A percentile compares a stretch with the other conserved stretches of the same genome.
Conservation (phyloP, 2,329 filamentous ascomycete genomes). For the Elsinoe ampelina region DNA sequence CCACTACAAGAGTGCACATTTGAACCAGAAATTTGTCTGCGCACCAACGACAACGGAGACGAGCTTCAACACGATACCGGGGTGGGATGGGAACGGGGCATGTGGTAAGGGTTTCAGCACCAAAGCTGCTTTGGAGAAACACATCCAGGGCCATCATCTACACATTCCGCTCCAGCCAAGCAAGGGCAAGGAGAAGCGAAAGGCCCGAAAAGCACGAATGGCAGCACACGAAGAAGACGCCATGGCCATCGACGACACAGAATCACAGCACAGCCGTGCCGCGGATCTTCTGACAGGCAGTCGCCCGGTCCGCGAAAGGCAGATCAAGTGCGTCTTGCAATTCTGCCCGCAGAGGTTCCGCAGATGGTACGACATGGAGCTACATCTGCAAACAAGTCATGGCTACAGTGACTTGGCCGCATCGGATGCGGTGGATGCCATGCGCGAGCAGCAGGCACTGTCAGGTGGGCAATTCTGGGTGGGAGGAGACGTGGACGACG, state of each 20-base stretch:
- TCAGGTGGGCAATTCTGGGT: constrained; percentile 39
- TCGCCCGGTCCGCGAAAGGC: constrained; percentile 44
- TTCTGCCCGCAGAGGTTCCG: constrained; percentile 47
- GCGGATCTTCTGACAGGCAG: constrained; percentile 43
- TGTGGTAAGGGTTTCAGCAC: constrained; percentile 69
- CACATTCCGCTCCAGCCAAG: constrained; percentile 35
- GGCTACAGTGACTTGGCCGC: constrained; percentile 30
- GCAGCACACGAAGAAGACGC: constrained; percentile 25
- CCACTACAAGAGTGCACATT: constrained; percentile 69
- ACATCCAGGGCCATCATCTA: constrained; percentile 74
- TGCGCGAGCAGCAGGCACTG: constrained; percentile 30
- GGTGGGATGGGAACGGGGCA: constrained; percentile 57
- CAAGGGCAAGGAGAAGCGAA: constrained; percentile 30
- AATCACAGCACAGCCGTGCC: constrained; percentile 11
- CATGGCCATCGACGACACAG: constrained; percentile 7
- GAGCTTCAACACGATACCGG: constrained; percentile 45
- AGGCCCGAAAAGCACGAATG: constrained; percentile 32
- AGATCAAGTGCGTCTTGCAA: constrained; percentile 43
- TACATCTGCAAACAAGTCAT: constrained; percentile 44
- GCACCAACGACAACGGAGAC: constrained; percentile 57
- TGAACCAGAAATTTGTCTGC: constrained; percentile 68
- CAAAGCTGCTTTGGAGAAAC: constrained; percentile 72
- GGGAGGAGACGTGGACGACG: constrained; percentile 25
- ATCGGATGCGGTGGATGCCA: constrained; percentile 26
- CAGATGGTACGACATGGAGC: constrained; percentile 48